These are phyloP conservation scores for Kodamaea kaohsiungensis DNA, from an alignment of 805 yeast genomes.

Conservation along the genomic window DNA sequence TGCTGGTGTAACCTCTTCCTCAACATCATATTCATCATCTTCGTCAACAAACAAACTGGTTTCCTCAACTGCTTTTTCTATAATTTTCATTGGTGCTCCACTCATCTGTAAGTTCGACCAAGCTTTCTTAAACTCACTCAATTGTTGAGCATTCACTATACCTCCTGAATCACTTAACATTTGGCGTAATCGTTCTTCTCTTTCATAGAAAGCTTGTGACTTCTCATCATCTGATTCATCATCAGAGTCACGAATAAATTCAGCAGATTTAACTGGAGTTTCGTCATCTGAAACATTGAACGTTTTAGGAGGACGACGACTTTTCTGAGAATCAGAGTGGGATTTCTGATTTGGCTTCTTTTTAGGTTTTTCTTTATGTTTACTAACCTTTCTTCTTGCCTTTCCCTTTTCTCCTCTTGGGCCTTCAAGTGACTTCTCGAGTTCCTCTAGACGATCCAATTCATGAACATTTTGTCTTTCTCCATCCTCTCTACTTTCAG, in stretches of 20 bases:
- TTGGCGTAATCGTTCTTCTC: conserved; percentile 52
- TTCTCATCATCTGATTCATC: conserved; percentile 63
- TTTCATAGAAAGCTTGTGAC: conserved; percentile 52
- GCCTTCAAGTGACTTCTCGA: conserved; percentile 20
- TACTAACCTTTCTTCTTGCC: conserved; percentile 23
- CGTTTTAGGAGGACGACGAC: conserved; percentile 22
- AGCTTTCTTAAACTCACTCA: conserved; percentile 31
- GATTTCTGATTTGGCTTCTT: conserved; percentile 4
- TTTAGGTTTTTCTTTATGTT: conserved; percentile 9
- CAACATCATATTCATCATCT: conserved; percentile 6
- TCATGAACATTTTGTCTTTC: conserved; percentile 25
- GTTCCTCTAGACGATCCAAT: conserved; percentile 42
- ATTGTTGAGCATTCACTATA: conserved; percentile 34
- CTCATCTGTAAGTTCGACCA: conserved; percentile 26
- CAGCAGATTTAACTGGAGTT: conserved; percentile 46
- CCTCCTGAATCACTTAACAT: conserved; percentile 39
- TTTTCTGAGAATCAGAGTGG: background rate
- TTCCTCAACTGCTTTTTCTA: conserved; percentile 18
- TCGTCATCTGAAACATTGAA: conserved; percentile 30
- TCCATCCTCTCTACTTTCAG: conserved; percentile 9
- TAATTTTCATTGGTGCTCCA: conserved; percentile 12
- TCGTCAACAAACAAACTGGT: conserved; percentile 14
- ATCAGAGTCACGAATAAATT: conserved; percentile 59
- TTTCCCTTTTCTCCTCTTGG: conserved; percentile 18
- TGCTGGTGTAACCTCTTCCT: too few relatives aligned